phyloP scores from a whole-genome alignment of 2,329 filamentous ascomycete genomes.

The Cephalotrichum gorgonifer region DNA sequence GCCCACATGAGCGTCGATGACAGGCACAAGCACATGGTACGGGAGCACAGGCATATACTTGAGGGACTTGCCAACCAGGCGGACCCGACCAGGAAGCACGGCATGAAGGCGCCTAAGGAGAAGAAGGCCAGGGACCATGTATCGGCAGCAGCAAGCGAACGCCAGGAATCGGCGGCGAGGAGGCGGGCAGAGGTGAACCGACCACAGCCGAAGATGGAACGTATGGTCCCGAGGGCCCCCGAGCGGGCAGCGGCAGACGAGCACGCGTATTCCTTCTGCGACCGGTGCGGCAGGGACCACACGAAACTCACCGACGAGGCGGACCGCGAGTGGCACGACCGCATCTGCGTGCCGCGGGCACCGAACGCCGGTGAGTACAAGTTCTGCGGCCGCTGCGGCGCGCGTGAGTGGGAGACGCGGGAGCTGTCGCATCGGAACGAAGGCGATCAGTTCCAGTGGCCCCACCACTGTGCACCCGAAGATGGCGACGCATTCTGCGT shows the following conservation, averaged over 20 bases:
- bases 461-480: slow-evolving; percentile 9
- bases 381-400: slow-evolving; percentile 12
- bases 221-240: neutral
- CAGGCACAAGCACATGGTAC: slow-evolving; percentile 14
- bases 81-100: neutral
- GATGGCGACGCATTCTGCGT: slow-evolving; percentile 7
- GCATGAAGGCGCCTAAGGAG: neutral
- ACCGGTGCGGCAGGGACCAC: slow-evolving; percentile 14
- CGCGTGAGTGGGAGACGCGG: slow-evolving; percentile 6
- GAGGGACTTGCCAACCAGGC: neutral
- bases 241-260: slow-evolving; percentile 8
- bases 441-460: slow-evolving; percentile 4
- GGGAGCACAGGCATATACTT: slow-evolving; percentile 9
- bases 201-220: neutral
- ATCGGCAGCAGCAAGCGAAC: neutral
- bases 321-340: slow-evolving; percentile 13
- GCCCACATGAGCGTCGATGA: slow-evolving; percentile 13
- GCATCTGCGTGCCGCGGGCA: slow-evolving; percentile 11
- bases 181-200: neutral
- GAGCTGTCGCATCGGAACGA: slow-evolving; percentile 5
- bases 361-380: slow-evolving; percentile 5
- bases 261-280: slow-evolving; percentile 11
- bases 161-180: neutral
- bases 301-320: slow-evolving; percentile 2
- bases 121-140: neutral